phyloP scores from a whole-genome alignment of 2,329 filamentous ascomycete species.

The Calonectria pauciramosa region DNA sequence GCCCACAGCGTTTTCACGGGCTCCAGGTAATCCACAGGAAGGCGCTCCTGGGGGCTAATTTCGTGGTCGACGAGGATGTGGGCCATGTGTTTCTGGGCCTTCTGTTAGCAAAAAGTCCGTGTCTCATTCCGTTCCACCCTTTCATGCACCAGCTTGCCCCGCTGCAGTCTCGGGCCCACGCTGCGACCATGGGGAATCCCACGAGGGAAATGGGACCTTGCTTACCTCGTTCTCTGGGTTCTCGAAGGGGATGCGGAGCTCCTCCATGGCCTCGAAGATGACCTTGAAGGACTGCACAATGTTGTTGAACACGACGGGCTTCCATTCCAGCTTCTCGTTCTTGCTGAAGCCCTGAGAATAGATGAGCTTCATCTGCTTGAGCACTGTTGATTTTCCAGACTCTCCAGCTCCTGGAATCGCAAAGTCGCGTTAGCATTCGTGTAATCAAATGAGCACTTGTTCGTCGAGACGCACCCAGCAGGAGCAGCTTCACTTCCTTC shows the following conservation, averaged over 20 bases:
- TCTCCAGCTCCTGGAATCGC: conserved; percentile 83
- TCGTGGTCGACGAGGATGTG: conserved; percentile 85
- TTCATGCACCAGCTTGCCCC: conserved; percentile 7
- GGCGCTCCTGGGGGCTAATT: conserved; percentile 83
- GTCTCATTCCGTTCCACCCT: conserved; percentile 34
- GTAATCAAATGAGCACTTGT: not conserved
- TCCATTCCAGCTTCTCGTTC: conserved; percentile 92
- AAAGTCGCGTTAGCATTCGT: conserved; percentile 30
- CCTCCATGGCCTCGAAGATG: conserved; percentile 91
- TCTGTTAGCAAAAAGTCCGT: conserved; percentile 53
- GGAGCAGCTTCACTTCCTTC: conserved; percentile 91
- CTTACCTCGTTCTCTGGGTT: conserved; percentile 83
- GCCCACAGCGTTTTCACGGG: conserved; percentile 89
- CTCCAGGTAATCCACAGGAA: conserved; percentile 82
- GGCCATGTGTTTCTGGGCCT: conserved; percentile 79
- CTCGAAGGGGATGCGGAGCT: conserved; percentile 84
- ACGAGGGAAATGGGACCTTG: conserved; percentile 9
- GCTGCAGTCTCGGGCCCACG: conserved; percentile 2
- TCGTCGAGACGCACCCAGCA: conserved; percentile 76
- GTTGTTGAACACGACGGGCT: conserved; percentile 96
- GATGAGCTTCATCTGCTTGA: conserved; percentile 99
- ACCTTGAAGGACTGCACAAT: conserved; percentile 92
- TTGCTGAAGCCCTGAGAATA: conserved; percentile 93
- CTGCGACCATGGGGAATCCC: not conserved
- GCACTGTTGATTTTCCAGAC: conserved; percentile 90